phyloP scores from a whole-genome alignment of 371 early-diverging fungal species.

The Mortierella sp. region DNA sequence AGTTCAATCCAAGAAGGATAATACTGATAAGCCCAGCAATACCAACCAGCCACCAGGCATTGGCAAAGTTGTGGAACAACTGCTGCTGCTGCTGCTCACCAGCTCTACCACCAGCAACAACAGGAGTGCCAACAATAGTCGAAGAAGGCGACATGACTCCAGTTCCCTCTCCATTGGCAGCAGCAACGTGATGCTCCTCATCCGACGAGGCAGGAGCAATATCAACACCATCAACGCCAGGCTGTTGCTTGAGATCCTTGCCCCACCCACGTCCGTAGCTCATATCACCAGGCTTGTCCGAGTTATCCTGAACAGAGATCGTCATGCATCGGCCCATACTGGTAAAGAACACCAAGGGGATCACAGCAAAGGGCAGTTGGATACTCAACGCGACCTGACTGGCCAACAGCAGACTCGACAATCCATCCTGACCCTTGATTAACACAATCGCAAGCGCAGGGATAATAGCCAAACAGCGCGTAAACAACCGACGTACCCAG shows the following conservation, averaged over 20 bases:
- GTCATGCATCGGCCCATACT: slow-evolving; percentile 60
- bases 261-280: slow-evolving; percentile 22
- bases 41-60: slow-evolving; percentile 51
- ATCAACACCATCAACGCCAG: not conserved
- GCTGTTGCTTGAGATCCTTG: slow-evolving; percentile 13
- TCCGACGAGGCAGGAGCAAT: not conserved
- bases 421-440: slow-evolving; percentile 73
- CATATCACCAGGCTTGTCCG: slow-evolving; percentile 45
- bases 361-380: slow-evolving; percentile 87
- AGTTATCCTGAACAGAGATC: slow-evolving; percentile 51
- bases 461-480: slow-evolving; percentile 79
- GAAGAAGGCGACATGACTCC: not conserved
- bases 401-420: slow-evolving; percentile 76
- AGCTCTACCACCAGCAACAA: not conserved
- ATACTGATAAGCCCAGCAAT: slow-evolving; percentile 63
- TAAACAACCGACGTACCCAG: slow-evolving; percentile 80
- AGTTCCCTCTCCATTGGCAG: not conserved
- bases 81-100: not conserved
- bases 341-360: slow-evolving; percentile 84
- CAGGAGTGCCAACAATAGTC: not conserved
- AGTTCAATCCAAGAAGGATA: slow-evolving; percentile 70
- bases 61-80: slow-evolving; percentile 58
- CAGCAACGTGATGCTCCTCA: slow-evolving; percentile 6
- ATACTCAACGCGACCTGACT: slow-evolving; percentile 85
- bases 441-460: slow-evolving; percentile 84